Percentiles rank a stretch among this genome's conserved stretches.
phyloP scores from a whole-genome alignment of 306 rosid species.

The Pachyrhizus erosus region DNA sequence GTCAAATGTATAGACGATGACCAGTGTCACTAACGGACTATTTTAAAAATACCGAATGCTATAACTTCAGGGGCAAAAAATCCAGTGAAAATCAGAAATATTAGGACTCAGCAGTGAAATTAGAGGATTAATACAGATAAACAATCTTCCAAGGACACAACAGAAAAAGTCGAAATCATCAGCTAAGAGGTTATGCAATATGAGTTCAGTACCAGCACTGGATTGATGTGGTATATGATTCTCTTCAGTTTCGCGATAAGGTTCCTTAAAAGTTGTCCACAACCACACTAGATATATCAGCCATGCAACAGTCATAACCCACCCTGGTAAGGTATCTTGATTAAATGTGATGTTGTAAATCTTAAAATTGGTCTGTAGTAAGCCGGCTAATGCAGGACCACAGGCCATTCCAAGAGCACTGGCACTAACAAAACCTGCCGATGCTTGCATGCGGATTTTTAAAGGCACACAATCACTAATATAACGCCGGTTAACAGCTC shows the following conservation, averaged over 20 bases:
- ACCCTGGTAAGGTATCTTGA: constrained; percentile 83
- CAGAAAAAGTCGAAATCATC: background rate
- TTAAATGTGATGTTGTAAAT: constrained; percentile 78
- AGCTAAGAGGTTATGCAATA: constrained; percentile 12
- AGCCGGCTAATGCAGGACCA: constrained; percentile 92
- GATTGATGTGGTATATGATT: constrained; percentile 47
- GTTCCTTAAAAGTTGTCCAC: constrained; percentile 80
- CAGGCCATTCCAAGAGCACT: constrained; percentile 99
- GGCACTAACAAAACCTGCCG: constrained; percentile 94
- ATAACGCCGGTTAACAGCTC: constrained; percentile 94
- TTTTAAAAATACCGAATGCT: background rate
- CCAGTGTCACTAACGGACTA: background rate
- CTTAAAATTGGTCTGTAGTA: constrained; percentile 80
- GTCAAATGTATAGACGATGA: background rate
- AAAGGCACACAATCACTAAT: constrained; percentile 91
- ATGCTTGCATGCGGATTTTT: constrained; percentile 86
- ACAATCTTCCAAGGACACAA: constrained; percentile 11
- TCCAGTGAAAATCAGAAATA: background rate
- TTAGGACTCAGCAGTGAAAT: constrained; percentile 8
- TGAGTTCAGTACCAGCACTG: constrained; percentile 58
- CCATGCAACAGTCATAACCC: constrained; percentile 93
- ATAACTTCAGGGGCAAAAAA: background rate
- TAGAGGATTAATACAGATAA: background rate
- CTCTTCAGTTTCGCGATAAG: constrained; percentile 61
- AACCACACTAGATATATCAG: constrained; percentile 77